These are phyloP conservation scores for Musa itinerans DNA, from an alignment of 176 grass and related monocot genomes.

Conservation along the genomic window DNA sequence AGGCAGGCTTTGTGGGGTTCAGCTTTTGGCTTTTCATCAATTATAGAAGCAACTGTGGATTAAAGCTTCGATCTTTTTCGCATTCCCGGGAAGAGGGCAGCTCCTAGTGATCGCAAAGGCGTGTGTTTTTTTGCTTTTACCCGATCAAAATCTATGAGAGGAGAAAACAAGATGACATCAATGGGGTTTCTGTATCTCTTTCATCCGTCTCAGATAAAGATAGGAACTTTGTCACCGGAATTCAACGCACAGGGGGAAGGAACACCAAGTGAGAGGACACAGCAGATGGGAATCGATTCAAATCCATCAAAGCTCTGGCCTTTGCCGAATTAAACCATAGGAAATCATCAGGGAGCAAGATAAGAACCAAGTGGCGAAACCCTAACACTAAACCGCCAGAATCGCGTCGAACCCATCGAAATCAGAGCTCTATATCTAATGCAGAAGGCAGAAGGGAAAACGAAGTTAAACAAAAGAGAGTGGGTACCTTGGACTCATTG, in stretches of 20 bases:
- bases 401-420: neutral
- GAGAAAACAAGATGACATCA: neutral
- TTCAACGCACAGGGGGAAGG: neutral
- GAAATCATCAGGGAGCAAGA: neutral
- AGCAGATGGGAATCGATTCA: neutral
- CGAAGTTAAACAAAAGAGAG: neutral
- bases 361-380: no score
- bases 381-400: neutral
- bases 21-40: neutral
- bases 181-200: neutral
- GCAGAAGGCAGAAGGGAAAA: neutral
- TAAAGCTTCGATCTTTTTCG: neutral
- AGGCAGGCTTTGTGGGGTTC: no score
- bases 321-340: neutral
- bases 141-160: neutral
- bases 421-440: neutral
- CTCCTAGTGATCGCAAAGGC: neutral
- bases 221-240: neutral
- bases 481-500: conserved; percentile 13
- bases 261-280: neutral
- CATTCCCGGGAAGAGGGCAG: neutral
- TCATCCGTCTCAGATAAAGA: neutral
- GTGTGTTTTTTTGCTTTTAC: neutral
- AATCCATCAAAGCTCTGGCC: neutral
- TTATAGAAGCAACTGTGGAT: neutral